Conservation (phyloP, 225 moss, liverwort and hornwort genomes). For the Sphagnum tenellum region DNA sequence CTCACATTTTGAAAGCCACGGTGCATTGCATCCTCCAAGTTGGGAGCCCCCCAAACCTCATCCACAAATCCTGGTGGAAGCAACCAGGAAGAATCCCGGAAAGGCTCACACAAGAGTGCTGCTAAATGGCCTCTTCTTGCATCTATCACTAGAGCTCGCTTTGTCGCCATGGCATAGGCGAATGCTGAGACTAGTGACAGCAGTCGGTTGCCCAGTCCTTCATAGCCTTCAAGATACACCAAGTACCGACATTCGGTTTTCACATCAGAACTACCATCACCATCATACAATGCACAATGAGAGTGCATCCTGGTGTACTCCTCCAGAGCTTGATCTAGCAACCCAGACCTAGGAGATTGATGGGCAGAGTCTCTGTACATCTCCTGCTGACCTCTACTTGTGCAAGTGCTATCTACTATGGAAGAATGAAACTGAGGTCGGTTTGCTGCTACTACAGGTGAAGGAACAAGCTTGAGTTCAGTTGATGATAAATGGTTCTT, state of each 20-base stretch:
- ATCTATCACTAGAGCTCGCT: constrained; percentile 31
- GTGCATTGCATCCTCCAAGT: constrained; percentile 1
- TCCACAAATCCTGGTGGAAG: constrained; percentile 4
- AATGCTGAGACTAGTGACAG: constrained; percentile 30
- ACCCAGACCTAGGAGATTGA: constrained; percentile 23
- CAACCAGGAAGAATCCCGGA: constrained; percentile 21
- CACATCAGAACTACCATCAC: constrained; percentile 5
- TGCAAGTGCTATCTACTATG: too few species aligned
- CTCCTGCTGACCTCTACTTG: constrained; percentile 23
- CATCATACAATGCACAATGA: constrained; percentile 14
- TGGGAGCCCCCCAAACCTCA: too few species aligned
- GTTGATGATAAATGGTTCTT: too few species aligned
- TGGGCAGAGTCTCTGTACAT: constrained; percentile 32
- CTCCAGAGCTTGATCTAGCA: constrained; percentile 25
- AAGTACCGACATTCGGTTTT: constrained; percentile 27
- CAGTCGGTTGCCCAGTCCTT: constrained; percentile 34
- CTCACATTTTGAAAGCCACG: background rate
- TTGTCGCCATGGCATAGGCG: constrained; percentile 21
- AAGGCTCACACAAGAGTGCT: constrained; percentile 34
- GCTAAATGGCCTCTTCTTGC: constrained; percentile 19
- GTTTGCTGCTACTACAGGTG: background rate
- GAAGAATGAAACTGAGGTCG: too few species aligned
- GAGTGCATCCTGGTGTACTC: constrained; percentile 38
- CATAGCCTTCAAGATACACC: constrained; percentile 23
- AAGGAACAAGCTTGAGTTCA: too few species aligned